These are phyloP conservation scores for Pyrenophora seminiperda DNA, from an alignment of 2,329 filamentous ascomycete genomes.

Conservation along the genomic window DNA sequence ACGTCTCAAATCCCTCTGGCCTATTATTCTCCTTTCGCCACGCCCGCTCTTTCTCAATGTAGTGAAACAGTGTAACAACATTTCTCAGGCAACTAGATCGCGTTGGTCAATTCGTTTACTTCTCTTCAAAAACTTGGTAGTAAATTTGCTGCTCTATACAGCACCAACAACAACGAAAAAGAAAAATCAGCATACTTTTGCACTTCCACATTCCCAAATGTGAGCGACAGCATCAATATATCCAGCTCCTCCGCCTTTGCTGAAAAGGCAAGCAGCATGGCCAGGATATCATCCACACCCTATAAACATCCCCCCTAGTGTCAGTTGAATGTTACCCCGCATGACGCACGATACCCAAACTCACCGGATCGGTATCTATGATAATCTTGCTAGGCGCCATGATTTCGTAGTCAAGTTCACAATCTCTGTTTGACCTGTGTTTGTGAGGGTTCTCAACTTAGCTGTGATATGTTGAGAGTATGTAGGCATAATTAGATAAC, in stretches of 20 bases:
- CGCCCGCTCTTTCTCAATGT: constrained; percentile 83
- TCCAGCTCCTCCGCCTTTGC: constrained; percentile 83
- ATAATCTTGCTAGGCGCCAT: constrained; percentile 69
- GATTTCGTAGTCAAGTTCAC: not conserved
- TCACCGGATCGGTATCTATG: constrained; percentile 92
- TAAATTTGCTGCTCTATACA: no score
- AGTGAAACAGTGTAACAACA: constrained; percentile 86
- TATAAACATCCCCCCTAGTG: constrained; percentile 21
- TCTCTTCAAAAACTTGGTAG: not conserved
- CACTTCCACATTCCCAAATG: constrained; percentile 91
- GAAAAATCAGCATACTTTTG: constrained; percentile 63
- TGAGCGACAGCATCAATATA: constrained; percentile 82
- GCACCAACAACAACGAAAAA: not conserved
- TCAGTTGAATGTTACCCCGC: constrained; percentile 13
- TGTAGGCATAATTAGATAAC: constrained; percentile 30
- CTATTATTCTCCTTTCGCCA: constrained; percentile 77
- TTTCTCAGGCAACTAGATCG: constrained; percentile 77
- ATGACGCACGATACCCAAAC: constrained; percentile 13
- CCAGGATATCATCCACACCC: constrained; percentile 90
- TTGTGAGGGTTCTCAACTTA: constrained; percentile 22
- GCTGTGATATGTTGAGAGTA: not conserved
- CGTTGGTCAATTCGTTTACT: not conserved
- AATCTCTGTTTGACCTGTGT: not conserved
- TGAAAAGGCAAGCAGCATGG: constrained; percentile 83
- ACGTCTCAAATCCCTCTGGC: constrained; percentile 71